These are phyloP conservation scores for Trichothecium sympodiale DNA, from an alignment of 2,329 filamentous ascomycete genomes.

Conservation along the genomic window DNA sequence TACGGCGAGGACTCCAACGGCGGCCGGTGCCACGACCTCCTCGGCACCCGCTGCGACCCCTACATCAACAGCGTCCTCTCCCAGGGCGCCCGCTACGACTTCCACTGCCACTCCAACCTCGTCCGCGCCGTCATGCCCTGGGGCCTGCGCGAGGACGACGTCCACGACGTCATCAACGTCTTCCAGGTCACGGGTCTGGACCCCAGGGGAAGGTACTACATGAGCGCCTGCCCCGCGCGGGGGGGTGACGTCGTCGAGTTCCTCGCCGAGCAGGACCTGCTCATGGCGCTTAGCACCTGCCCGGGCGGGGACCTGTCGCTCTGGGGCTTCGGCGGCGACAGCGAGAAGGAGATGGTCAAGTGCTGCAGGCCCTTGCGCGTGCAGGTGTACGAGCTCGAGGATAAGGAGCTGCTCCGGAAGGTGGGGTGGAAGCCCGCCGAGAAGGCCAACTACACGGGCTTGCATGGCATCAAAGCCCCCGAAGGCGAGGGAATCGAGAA, in stretches of 20 bases:
- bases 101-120: constrained; percentile 76
- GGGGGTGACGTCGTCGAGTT: constrained; percentile 58
- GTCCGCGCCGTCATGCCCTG: constrained; percentile 58
- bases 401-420: constrained; percentile 36
- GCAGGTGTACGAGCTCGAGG: constrained; percentile 55
- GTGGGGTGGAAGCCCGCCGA: constrained; percentile 52
- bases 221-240: constrained; percentile 50
- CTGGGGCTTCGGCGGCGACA: constrained; percentile 68
- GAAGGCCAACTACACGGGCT: constrained; percentile 49
- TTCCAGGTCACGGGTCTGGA: constrained; percentile 79
- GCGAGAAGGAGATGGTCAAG: constrained; percentile 55
- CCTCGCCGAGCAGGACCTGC: constrained; percentile 66
- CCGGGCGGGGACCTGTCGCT: constrained; percentile 70
- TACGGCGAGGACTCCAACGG: constrained; percentile 30
- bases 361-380: constrained; percentile 66
- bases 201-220: constrained; percentile 62
- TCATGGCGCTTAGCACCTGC: constrained; percentile 56
- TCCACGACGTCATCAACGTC: constrained; percentile 78
- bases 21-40: constrained; percentile 62
- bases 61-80: constrained; percentile 69
- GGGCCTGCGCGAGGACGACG: constrained; percentile 60
- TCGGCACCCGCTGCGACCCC: constrained; percentile 76
- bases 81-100: constrained; percentile 63
- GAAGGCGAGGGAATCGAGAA: constrained; percentile 9
- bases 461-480: constrained; percentile 48